Percentiles rank a stretch among this genome's conserved stretches.
Conservation (phyloP, 805 yeast genomes). For the Metschnikowia dekortorum region DNA sequence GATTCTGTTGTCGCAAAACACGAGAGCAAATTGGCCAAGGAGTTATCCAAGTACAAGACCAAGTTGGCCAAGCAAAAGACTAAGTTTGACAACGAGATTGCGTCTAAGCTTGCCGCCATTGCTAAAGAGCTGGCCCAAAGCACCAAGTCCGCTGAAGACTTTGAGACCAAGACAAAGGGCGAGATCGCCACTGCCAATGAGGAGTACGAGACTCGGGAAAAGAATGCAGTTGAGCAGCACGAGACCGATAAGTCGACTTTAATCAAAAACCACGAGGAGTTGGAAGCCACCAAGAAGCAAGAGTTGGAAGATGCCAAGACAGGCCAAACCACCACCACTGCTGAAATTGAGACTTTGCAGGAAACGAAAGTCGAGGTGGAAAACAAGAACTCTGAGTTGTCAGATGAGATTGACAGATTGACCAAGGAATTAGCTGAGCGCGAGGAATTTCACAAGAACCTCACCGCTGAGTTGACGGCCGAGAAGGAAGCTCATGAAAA, state of each 20-base stretch:
- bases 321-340: slow-evolving; percentile 39
- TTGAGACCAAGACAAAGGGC: slow-evolving; percentile 37
- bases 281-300: slow-evolving; percentile 42
- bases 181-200: slow-evolving; percentile 43
- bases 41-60: slow-evolving; percentile 32
- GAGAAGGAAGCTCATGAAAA: slow-evolving; percentile 27
- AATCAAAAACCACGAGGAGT: slow-evolving; percentile 39
- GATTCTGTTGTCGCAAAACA: slow-evolving; percentile 33
- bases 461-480: slow-evolving; percentile 28
- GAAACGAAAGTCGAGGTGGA: slow-evolving; percentile 41
- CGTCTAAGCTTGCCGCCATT: slow-evolving; percentile 24
- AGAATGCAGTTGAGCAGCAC: slow-evolving; percentile 44
- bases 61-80: slow-evolving; percentile 36
- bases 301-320: slow-evolving; percentile 40
- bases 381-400: slow-evolving; percentile 34
- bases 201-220: slow-evolving; percentile 45
- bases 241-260: slow-evolving; percentile 41
- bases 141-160: slow-evolving; percentile 27
- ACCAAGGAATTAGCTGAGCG: slow-evolving; percentile 41
- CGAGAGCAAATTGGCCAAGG: slow-evolving; percentile 32
- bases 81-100: slow-evolving; percentile 40
- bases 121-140: slow-evolving; percentile 22
- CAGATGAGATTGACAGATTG: slow-evolving; percentile 39
- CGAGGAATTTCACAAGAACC: slow-evolving; percentile 25
- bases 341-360: slow-evolving; percentile 41